Base-by-base conservation (phyloP, 441 rosid genomes). In the Euphorbia schlechtendalii region DNA sequence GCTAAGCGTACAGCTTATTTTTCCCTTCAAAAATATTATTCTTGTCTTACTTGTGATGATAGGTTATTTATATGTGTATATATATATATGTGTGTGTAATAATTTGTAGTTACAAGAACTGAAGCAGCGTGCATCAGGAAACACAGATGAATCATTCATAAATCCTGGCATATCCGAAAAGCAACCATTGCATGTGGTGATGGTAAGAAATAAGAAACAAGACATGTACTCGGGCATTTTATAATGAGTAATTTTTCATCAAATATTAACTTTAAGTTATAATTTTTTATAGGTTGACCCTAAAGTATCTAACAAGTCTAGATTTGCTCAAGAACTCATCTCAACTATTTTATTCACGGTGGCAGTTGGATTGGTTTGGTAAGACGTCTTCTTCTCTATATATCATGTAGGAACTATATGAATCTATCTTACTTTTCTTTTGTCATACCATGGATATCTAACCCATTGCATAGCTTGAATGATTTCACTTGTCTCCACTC, bases 171-270 rank as follows among this genome's bases (percentile, higher is more conserved):
- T 88, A 68, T 93, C 99, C 54, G 90, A 90, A 77, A 90, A 77
- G 84, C 99, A 87, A 66, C 99, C 99, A 3, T 76, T 93, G 81
- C 99, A 93, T 73, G 99, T 93, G 28, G 75, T 90, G 56, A 86
- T 90, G 99, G 97, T 88, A 79, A 77, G 85, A 61, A 22, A 59
- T 43, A 36, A 30, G 67, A 84, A 61, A 22, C 59, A 43, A 41
- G 27, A 69, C 1, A 4, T 8, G 12, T 38, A 11, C 43, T 27
- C 28, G 18, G 24, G 43, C 3, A 30, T 13, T 49, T 24, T 22
- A 59, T 34, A 36, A 12, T 54, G 22, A 20, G 8, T 34, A 49
- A 20, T 30, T 30, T 21, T n/a, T 36, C 2, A 20, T 21, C 6
- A 6, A 11, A 20, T 36, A 34, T 11, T 67, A 18, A 17, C 8